Evolutionary conservation across 2,329 filamentous ascomycete species (phyloP), one percentile per base, ranked within the genome.

Genomic region (Chaetothyriales sp.): DNA sequence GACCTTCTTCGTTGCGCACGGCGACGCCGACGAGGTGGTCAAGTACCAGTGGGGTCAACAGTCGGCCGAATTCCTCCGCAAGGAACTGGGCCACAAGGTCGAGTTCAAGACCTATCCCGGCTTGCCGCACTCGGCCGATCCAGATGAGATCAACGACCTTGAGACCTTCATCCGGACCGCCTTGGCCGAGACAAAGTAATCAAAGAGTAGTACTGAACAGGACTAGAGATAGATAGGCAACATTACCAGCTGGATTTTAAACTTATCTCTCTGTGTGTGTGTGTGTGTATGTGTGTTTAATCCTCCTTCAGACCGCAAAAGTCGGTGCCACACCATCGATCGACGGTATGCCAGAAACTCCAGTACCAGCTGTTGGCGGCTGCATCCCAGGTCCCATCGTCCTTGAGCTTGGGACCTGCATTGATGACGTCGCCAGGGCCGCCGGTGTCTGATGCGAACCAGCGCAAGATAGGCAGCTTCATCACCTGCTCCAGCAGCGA

Each of bases 1-100:
- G 1, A 84, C 85, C 1, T 80, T 96, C 55, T 86, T 92, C 67
- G 84, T 95, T 81, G 87, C 78, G 10, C 92, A 96, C 61, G 92
- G 92, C n/a, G 77, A 81, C 54, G 69, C 69, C 0, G 90, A 98
- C 65, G 75, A 75, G 12, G 70, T 95, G 2, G 84, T 95, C 7
- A 75, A 73, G 58, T 76, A 80, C 44, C 69, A 76, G 51, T 83
- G 84, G 66, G 90, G 86, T 12, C 68, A 78, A 64, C 65, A 73
- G 66, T 87, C 84, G 20, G 78, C 76, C 2, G 74, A 86, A 43
- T 65, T 75, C 52, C 68, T 96, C 48, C 80, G 78, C 65, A 81
- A 79, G 65, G 75, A 77, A 42, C 68, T 82, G 65, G 86, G 86
- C 0, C 83, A 81, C 65, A 74, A 83, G 50, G 83, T 92, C 4